Evolutionary conservation across 352 stramenopile species (phyloP).

Genomic region (Pythium insidiosum): DNA sequence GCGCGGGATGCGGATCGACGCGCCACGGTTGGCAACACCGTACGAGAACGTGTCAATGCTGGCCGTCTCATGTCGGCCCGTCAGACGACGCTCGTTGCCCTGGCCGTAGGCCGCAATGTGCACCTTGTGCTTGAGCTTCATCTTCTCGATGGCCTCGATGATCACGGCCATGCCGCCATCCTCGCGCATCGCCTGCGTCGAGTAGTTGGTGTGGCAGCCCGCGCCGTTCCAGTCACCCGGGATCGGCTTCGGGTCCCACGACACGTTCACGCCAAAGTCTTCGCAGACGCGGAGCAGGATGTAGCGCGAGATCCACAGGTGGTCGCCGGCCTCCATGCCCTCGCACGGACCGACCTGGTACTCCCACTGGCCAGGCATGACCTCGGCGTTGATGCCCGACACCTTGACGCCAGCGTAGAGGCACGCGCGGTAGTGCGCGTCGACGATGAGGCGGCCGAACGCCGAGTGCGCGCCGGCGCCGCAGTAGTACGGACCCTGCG

Average conservation of each 20-base stretch:
- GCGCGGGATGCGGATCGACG: constrained; percentile 90
- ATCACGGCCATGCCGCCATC: constrained; percentile 90
- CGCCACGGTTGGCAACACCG: constrained; percentile 95
- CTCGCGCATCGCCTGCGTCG: constrained; percentile 94
- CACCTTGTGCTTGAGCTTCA: constrained; percentile 95
- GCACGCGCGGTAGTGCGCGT: constrained; percentile 93
- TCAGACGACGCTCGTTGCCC: constrained; percentile 96
- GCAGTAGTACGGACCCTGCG: constrained; percentile 92
- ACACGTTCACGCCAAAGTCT: constrained; percentile 96
- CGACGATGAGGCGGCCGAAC: constrained; percentile 92
- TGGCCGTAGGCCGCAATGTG: constrained; percentile 96
- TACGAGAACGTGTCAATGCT: constrained; percentile 96
- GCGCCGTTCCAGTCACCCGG: constrained; percentile 97
- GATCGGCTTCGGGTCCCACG: constrained; percentile 97
- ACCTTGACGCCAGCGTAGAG: constrained; percentile 94
- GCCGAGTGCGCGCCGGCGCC: constrained; percentile 93
- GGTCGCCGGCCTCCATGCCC: constrained; percentile 94
- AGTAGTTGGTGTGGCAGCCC: constrained; percentile 96
- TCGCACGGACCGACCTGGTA: constrained; percentile 97
- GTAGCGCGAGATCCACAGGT: constrained; percentile 97
- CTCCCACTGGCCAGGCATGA: constrained; percentile 97
- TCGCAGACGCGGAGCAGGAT: constrained; percentile 96
- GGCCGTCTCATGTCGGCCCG: constrained; percentile 94
- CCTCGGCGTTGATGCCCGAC: constrained; percentile 96
- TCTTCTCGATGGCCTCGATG: constrained; percentile 97